Base-by-base conservation (phyloP, 2,329 filamentous ascomycete species). In the Phialophora tarda region DNA sequence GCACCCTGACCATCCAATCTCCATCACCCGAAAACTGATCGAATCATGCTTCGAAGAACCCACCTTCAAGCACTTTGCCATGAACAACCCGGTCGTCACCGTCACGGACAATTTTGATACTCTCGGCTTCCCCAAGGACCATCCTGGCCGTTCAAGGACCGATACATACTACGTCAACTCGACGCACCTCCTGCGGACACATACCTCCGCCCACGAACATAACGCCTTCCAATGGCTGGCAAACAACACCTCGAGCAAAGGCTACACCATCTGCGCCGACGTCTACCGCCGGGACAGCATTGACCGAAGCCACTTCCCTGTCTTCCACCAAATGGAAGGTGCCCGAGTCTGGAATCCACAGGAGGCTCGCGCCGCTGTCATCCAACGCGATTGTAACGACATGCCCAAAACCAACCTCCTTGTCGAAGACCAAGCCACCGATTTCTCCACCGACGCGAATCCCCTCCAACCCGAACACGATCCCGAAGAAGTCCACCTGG, bases 271-370 rank as follows among this genome's bases (percentile, higher is more conserved):
- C 76, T 91, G 90, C 66, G 95, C 94, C 26, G 95, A 99, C 77
- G 95, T 99, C 21, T 99, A 98, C 78, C 88, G 95, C 51, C 86
- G 95, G 71, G 95, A 99, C 85, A 93, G 94, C 64, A 90, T 99
- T 74, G 95, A 99, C 79, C 88, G 91, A 64, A 95, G 90, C 73
- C 95, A 99, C 80, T 98, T 98, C 79, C 95, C 95, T 0, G 88
- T 96, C 65, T 99, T 99, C 79, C 95, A 99, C 80, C 95, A 99
- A 81, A 98, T 98, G 93, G 95, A 99, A 78, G 94, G 93, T 12
- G 94, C 94, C 8, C 85, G 90, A 72, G 89, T 93, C 62, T 99
- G 95, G 94, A 34, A 24, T 32, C 26, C 41, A 12, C 78, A 66
- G 47, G 41, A 53, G 26, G 41, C 34, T n/a, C 47, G 64, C 32